Evolutionary conservation across 2,329 filamentous ascomycete species (phyloP), one percentile per base, ranked within the genome.

Genomic region (Ceratocystis eucalypticola): DNA sequence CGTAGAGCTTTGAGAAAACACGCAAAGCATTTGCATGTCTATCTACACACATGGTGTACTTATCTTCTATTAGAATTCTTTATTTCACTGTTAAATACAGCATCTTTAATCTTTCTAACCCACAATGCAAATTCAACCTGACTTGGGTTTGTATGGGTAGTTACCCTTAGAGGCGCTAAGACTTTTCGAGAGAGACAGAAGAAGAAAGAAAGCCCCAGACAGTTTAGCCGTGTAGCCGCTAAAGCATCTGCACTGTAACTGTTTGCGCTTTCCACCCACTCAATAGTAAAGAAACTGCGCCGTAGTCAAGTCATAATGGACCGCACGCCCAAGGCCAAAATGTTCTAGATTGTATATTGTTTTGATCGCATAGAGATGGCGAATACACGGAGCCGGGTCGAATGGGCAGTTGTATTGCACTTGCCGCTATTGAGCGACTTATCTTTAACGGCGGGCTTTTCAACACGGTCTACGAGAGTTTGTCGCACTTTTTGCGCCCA

Each of bases 401-500:
- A 20, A 5, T 33, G 7, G 17, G 12, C 12, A 8, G 53, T n/a
- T 59, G 25, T 30, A 33, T 17, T 30, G 53, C 22, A 59, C n/a
- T 37, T 37, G 25, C 53, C 28, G 28, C 8, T 20, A n/a, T 7
- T 33, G 61, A 44, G 44, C 22, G 45, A 33, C 44, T n/a, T 28
- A 45, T 30, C 44, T 45, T 25, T 53, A 22, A 25, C 22, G 10
- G 17, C 44, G 46, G 33, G 33, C 37, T 25, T 50, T 41, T 48
- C 7, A 22, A 22, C 25, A 20, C 28, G 50, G 50, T 45, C 53
- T 25, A 46, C 44, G 28, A 33, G 62, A 20, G 55, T 62, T 59
- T 64, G 67, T 68, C 67, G 67, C 67, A 68, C 67, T 66, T 68
- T 68, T 68, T 68, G 67, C 67, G 67, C 67, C 67, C 61, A 68